Percentiles rank a stretch among this genome's conserved stretches.
Conservation (phyloP, 192 early-diverging fungal genomes). For the Backusella sp. region DNA sequence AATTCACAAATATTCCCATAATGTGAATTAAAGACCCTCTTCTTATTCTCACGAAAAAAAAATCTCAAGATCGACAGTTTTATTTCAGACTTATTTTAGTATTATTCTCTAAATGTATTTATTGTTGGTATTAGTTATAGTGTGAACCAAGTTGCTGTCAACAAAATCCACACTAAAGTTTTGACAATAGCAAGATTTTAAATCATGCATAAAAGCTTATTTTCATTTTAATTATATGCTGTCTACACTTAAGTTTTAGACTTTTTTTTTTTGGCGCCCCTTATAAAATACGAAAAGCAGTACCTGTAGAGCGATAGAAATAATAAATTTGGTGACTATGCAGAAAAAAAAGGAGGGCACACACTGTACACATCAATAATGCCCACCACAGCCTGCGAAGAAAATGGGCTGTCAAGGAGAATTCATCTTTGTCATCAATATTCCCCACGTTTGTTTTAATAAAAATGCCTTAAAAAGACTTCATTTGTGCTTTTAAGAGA, state of each 20-base stretch:
- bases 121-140: background rate
- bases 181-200: background rate
- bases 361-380: background rate
- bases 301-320: background rate
- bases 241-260: background rate
- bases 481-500: background rate
- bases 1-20: background rate
- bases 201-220: background rate
- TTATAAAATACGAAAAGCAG: background rate
- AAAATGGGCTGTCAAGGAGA: background rate
- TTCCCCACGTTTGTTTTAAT: slow-evolving; percentile 2
- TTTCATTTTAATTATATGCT: background rate
- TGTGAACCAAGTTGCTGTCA: background rate
- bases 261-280: background rate
- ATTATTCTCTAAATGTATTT: background rate
- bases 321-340: background rate
- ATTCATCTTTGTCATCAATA: slow-evolving; percentile 1
- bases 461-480: background rate
- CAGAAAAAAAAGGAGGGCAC: background rate
- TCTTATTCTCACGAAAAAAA: slow-evolving; percentile 3
- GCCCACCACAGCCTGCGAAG: background rate
- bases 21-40: background rate
- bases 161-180: background rate
- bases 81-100: background rate
- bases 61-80: background rate